These are phyloP conservation scores for Penicillium fuscoglaucum DNA, from an alignment of 2,329 filamentous ascomycete genomes.

Conservation along the genomic window DNA sequence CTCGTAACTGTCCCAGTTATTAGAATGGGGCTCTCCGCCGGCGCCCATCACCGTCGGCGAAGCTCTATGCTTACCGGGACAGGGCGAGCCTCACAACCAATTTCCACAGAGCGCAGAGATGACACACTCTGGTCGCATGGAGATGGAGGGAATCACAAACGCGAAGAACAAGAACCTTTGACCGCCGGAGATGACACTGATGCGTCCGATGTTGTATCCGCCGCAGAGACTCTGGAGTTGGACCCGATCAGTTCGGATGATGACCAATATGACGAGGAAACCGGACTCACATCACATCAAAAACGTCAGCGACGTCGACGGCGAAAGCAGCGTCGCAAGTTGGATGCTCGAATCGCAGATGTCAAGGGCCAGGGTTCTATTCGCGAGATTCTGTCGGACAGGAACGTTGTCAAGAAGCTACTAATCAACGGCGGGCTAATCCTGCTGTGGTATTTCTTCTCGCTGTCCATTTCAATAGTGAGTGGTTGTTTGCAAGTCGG, in stretches of 20 bases:
- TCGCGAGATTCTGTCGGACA: conserved; percentile 65
- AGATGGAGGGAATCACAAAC: conserved; percentile 27
- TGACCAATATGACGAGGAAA: conserved; percentile 85
- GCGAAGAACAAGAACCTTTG: conserved; percentile 39
- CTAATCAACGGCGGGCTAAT: conserved; percentile 80
- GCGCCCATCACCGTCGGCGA: conserved; percentile 41
- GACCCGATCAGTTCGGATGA: conserved; percentile 66
- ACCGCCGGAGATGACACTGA: conserved; percentile 37
- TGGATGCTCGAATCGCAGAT: conserved; percentile 69
- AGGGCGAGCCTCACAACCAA: conserved; percentile 53
- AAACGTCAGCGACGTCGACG: conserved; percentile 64
- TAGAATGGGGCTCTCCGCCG: conserved; percentile 38
- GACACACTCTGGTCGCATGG: conserved; percentile 29
- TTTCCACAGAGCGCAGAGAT: conserved; percentile 37
- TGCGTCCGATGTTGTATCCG: conserved; percentile 44
- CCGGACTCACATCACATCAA: conserved; percentile 75
- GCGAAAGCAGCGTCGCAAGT: conserved; percentile 64
- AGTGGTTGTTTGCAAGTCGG: conserved; percentile 37
- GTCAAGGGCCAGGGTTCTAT: conserved; percentile 65
- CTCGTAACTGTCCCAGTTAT: conserved; percentile 11
- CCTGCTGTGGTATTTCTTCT: conserved; percentile 86
- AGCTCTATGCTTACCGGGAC: conserved; percentile 39
- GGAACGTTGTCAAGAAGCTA: conserved; percentile 67
- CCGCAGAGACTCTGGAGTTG: conserved; percentile 54
- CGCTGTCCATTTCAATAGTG: conserved; percentile 86